Conservation (phyloP, 805 yeast genomes). For the Saccharomycopsis sp. region DNA sequence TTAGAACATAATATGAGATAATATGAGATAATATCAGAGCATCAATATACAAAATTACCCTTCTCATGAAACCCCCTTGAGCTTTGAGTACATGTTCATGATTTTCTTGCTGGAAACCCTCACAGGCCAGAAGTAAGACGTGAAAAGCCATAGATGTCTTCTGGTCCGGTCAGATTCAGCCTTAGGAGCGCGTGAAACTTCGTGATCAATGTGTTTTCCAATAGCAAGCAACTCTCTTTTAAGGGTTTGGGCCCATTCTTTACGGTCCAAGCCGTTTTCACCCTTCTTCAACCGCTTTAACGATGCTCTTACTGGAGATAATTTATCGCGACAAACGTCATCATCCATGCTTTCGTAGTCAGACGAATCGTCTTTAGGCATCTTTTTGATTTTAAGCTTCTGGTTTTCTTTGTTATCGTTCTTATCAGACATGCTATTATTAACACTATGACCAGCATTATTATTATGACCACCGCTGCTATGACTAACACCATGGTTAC, state of each 20-base stretch:
- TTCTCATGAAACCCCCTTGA: slow-evolving; percentile 27
- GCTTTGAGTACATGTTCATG: slow-evolving; percentile 66
- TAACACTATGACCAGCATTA: too few species aligned
- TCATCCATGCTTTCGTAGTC: slow-evolving; percentile 82
- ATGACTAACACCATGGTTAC: too few species aligned
- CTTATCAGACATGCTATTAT: too few species aligned
- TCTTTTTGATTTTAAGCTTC: neutral
- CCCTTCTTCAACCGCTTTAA: slow-evolving; percentile 56
- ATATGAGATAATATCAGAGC: too few species aligned
- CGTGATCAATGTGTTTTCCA: slow-evolving; percentile 55
- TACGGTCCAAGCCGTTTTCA: slow-evolving; percentile 62
- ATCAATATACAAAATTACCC: too few species aligned
- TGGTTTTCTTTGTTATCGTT: too few species aligned
- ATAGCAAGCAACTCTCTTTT: slow-evolving; percentile 62
- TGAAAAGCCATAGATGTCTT: slow-evolving; percentile 79
- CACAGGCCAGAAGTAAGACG: slow-evolving; percentile 83
- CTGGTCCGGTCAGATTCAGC: slow-evolving; percentile 35
- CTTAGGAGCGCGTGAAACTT: slow-evolving; percentile 10
- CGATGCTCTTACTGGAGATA: slow-evolving; percentile 64
- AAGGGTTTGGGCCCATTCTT: slow-evolving; percentile 69
- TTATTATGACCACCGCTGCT: too few species aligned
- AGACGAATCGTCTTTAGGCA: neutral
- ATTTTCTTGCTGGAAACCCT: slow-evolving; percentile 70
- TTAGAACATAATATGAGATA: too few species aligned
- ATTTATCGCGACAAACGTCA: slow-evolving; percentile 48